Conservation (phyloP, 495 filamentous ascomycete genomes). For the Hyphodiscus hymeniophilus region DNA sequence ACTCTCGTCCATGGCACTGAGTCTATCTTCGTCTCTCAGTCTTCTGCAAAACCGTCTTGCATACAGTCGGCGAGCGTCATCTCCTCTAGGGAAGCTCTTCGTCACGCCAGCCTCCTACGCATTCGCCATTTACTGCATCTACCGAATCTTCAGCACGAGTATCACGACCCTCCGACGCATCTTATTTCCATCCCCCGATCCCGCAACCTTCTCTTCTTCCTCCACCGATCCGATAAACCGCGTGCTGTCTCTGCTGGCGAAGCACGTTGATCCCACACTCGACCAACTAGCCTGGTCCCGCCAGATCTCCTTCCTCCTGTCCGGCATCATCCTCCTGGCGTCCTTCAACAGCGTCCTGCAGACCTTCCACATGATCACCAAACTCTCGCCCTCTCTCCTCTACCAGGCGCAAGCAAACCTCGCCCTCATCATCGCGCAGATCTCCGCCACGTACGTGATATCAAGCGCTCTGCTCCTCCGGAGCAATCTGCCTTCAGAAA, state of each 20-base stretch:
- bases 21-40: slow-evolving; percentile 51
- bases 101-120: slow-evolving; percentile 44
- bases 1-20: slow-evolving; percentile 63
- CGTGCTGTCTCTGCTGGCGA: slow-evolving; percentile 62
- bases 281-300: slow-evolving; percentile 66
- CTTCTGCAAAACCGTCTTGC: slow-evolving; percentile 48
- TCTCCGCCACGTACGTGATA: slow-evolving; percentile 74
- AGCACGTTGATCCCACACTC: slow-evolving; percentile 62
- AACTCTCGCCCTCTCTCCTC: slow-evolving; percentile 59
- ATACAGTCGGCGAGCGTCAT: slow-evolving; percentile 54
- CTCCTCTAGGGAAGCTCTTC: slow-evolving; percentile 50
- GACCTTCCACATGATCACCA: slow-evolving; percentile 65
- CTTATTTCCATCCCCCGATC: slow-evolving; percentile 29
- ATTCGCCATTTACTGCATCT: slow-evolving; percentile 70
- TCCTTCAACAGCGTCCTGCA: slow-evolving; percentile 69
- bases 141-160: slow-evolving; percentile 60
- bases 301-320: slow-evolving; percentile 70
- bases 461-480: slow-evolving; percentile 63
- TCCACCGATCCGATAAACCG: slow-evolving; percentile 71
- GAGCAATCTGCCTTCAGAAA: slow-evolving; percentile 62
- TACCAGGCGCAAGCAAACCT: slow-evolving; percentile 56
- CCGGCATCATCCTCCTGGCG: slow-evolving; percentile 66
- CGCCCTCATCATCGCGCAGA: slow-evolving; percentile 64
- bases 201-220: slow-evolving; percentile 46
- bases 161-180: slow-evolving; percentile 51